Evolutionary conservation across 179 eudicot species (phyloP).

Genomic region (Pouteria campechiana): DNA sequence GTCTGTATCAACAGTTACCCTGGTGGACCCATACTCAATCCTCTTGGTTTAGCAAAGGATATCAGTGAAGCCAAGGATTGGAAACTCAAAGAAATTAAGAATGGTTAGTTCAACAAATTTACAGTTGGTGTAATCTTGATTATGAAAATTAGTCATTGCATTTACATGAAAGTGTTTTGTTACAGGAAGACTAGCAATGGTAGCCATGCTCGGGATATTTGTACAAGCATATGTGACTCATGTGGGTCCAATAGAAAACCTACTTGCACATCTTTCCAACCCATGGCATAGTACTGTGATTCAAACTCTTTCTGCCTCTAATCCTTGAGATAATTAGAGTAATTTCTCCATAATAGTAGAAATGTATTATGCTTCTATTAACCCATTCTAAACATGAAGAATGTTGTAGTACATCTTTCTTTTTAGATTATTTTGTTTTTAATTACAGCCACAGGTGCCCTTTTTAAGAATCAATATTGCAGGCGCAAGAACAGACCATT

Average conservation of each 20-base stretch:
- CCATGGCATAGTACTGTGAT: slow-evolving; percentile 85
- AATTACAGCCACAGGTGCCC: too few relatives aligned
- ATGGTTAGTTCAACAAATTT: slow-evolving; percentile 57
- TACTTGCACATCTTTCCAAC: slow-evolving; percentile 67
- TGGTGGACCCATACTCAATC: slow-evolving; percentile 75
- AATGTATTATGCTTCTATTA: too few relatives aligned
- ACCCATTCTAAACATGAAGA: too few relatives aligned
- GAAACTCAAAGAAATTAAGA: slow-evolving; percentile 93
- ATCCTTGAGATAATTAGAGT: too few relatives aligned
- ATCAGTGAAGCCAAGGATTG: slow-evolving; percentile 55
- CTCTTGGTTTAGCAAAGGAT: slow-evolving; percentile 82
- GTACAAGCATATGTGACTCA: slow-evolving; percentile 86
- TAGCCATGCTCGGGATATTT: slow-evolving; percentile 81
- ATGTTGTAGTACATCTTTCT: too few relatives aligned
- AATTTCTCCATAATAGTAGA: too few relatives aligned
- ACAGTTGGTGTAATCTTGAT: background rate
- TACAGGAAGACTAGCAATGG: slow-evolving; percentile 85
- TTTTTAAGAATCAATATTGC: too few relatives aligned
- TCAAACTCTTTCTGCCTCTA: slow-evolving; percentile 37
- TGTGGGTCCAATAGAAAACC: slow-evolving; percentile 69
- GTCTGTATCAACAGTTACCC: slow-evolving; percentile 53
- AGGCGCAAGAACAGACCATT: too few relatives aligned
- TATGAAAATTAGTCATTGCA: background rate
- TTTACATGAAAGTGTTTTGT: background rate
- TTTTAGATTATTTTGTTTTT: too few relatives aligned